Conservation (phyloP, 495 filamentous ascomycete species). For the Penicillium maclennaniae region DNA sequence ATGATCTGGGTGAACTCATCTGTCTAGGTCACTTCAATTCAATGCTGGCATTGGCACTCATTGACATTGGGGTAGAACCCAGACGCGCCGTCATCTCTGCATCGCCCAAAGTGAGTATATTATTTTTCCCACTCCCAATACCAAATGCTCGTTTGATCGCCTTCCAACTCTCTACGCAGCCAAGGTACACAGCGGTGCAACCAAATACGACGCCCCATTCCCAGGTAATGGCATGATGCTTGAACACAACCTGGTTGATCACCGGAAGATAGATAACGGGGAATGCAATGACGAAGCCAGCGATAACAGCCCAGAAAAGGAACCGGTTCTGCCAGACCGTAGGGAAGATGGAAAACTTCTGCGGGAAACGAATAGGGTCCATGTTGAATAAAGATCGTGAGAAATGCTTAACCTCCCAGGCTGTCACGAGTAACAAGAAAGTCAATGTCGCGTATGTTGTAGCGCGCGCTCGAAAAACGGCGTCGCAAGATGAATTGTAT, state of each 20-base stretch:
- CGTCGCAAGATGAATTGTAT: conserved; percentile 51
- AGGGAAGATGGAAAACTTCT: conserved; percentile 53
- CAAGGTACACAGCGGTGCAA: conserved; percentile 57
- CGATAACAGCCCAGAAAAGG: conserved; percentile 68
- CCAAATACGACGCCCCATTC: conserved; percentile 65
- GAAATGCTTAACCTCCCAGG: conserved; percentile 74
- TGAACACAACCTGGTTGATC: conserved; percentile 67
- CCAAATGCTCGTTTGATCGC: conserved; percentile 50
- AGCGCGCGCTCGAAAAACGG: conserved; percentile 72
- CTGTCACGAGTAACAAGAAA: conserved; percentile 66
- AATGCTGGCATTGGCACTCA: conserved; percentile 34
- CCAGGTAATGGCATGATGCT: conserved; percentile 69
- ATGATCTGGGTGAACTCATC: not conserved
- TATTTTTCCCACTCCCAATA: conserved; percentile 35
- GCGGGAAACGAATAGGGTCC: conserved; percentile 44
- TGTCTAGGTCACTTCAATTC: conserved; percentile 26
- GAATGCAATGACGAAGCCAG: conserved; percentile 65
- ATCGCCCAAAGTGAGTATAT: conserved; percentile 31
- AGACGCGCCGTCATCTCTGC: conserved; percentile 31
- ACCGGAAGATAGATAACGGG: conserved; percentile 70
- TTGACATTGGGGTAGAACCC: conserved; percentile 20
- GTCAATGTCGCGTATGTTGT: conserved; percentile 75
- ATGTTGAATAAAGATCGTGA: conserved; percentile 67
- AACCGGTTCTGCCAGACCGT: conserved; percentile 69
- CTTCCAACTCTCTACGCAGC: conserved; percentile 66